Base-by-base conservation (phyloP, 805 yeast genomes). In the Ascoidea rubescens region DNA sequence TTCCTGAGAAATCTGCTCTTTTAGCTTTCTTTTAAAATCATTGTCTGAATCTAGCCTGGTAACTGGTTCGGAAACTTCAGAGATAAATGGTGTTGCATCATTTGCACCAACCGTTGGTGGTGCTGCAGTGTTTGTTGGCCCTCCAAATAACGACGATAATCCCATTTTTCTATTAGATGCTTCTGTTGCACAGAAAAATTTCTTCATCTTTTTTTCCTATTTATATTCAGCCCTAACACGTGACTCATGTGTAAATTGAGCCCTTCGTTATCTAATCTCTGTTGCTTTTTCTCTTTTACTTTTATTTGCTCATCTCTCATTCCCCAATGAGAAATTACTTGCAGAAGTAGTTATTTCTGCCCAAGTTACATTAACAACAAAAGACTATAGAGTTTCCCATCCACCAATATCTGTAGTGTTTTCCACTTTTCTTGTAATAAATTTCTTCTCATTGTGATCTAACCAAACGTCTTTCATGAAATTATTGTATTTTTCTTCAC, bases 401-500 rank as follows among this genome's bases (percentile, higher is more conserved):
- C 99, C 99, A 6, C 99, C 99, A 45, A 84, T 78, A 64, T 91
- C 98, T 42, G 83, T 67, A 5, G 76, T 77, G 45, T 83, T 79
- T 59, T 91, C 98, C 14, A 91, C 72, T 57, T 81, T 80, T 56
- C 98, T 72, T 1, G 88, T 89, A 42, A 90, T 81, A 48, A 74
- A 72, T 58, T 87, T 87, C 4, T 87, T 83, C 2, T 87, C 71
- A 61, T 85, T 86, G 61, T 88, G 90, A 52, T 78, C 82, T 17
- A 90, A 70, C 90, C 97, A 84, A 47, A 87, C 69, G 42, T 74
- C 76, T 51, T 82, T 73, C 17, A 75, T 75, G 53, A 90, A 73
- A 46, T 80, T 78, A 28, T 81, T 79, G 60, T 88, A 91, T 51
- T 87, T 72, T 4, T 68, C 67, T 46, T 68, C 65, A 64, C 80